Evolutionary conservation across 2,329 filamentous ascomycete species (phyloP).

Genomic region (Ophiostoma ips): DNA sequence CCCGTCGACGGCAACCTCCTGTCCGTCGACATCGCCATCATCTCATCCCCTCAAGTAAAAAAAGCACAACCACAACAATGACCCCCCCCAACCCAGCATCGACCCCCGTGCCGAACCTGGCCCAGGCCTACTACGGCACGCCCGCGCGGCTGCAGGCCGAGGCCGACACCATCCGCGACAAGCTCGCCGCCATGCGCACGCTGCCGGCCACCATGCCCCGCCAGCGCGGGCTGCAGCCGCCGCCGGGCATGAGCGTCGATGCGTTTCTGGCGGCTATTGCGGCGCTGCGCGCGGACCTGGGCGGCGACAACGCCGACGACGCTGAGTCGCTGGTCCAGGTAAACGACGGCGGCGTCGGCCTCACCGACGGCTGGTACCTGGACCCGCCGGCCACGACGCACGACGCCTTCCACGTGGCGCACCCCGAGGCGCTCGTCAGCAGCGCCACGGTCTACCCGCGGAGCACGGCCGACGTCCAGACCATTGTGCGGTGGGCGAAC

Average conservation of each 20-base stretch:
- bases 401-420: conserved; percentile 27
- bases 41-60: too few relatives aligned
- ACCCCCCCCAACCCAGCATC: neutral
- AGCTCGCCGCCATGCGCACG: conserved; percentile 16
- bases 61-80: neutral
- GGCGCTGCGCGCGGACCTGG: conserved; percentile 19
- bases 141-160: conserved; percentile 16
- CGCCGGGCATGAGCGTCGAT: conserved; percentile 16
- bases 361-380: conserved; percentile 24
- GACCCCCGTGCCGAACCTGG: conserved; percentile 7
- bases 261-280: conserved; percentile 19
- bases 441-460: conserved; percentile 30
- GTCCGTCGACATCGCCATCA: too few relatives aligned
- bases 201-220: conserved; percentile 14
- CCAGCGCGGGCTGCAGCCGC: conserved; percentile 15
- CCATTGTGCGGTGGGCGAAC: conserved; percentile 27
- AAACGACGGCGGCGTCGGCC: conserved; percentile 18
- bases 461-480: conserved; percentile 31
- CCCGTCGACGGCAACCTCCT: too few relatives aligned
- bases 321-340: conserved; percentile 19
- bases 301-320: conserved; percentile 12
- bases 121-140: conserved; percentile 17
- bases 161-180: conserved; percentile 13
- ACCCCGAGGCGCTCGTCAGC: conserved; percentile 28
- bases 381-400: conserved; percentile 23